Evolutionary conservation across 768 basidiomycete species (phyloP), one percentile per base, ranked within the genome.

Genomic region (Mycena leptocephala): DNA sequence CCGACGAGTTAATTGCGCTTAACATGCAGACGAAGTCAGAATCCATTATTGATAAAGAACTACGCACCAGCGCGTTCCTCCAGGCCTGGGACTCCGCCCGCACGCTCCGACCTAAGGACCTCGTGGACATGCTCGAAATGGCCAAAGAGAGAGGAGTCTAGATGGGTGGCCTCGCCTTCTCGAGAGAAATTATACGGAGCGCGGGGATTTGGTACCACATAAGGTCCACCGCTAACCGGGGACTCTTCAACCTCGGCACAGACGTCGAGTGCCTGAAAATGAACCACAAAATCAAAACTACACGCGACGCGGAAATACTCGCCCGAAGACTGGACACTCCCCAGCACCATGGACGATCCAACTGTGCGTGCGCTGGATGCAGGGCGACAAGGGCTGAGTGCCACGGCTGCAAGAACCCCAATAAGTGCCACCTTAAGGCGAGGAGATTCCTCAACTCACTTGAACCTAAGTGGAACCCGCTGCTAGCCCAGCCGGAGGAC

Each of bases 381-480:
- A n/a, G n/a, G n/a, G n/a, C n/a, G n/a, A n/a, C n/a, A n/a, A n/a
- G n/a, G n/a, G n/a, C n/a, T n/a, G n/a, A n/a, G n/a, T n/a, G 78
- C 51, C 1, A 24, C 0, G 55, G 2, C 0, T 79, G 78, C 58
- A 65, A 37, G 18, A 24, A 20, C 1, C 58, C 71, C 1, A 7
- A 79, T 30, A 61, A 39, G 20, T 79, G 76, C 64, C 69, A 11
- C 28, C 11, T 30, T 3, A 46, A 61, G 37, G 76, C 76, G 3
- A 14, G 35, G 20, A 2, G 48, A 10, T 46, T 79, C 0, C 58
- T 79, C 22, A 51, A 75, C 24, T n/a, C 43, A 0, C 55, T 77
- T 1, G 41, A 65, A 48, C 32, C 30, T 3, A 79, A 78, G 43
- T 79, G 76, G 79, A 75, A 78, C 70, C 76, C 78, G 6, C 32